Percentiles rank a stretch among this genome's conserved stretches.
These are phyloP conservation scores for Gentiana straminea DNA, from an alignment of 257 asterid genomes.

Conservation along the genomic window DNA sequence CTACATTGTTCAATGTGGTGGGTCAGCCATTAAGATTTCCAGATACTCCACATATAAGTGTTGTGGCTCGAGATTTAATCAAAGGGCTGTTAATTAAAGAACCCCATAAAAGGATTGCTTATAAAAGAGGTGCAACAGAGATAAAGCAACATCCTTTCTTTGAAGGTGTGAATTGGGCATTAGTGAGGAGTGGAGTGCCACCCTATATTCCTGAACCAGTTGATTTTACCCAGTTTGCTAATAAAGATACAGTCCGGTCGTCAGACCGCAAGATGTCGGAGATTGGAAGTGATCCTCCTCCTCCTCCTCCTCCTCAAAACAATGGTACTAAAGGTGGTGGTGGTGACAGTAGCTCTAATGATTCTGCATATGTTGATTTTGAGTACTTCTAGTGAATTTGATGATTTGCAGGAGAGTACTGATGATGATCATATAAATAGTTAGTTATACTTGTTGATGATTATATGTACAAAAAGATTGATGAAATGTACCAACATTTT, in stretches of 20 bases:
- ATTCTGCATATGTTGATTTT: conserved; percentile 25
- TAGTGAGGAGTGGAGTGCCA: conserved; percentile 24
- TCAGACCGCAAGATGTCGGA: conserved; percentile 27
- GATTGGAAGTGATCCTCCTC: conserved; percentile 8
- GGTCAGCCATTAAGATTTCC: conserved; percentile 35
- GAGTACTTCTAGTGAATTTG: conserved; percentile 24
- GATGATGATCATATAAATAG: too few relatives aligned
- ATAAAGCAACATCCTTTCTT: conserved; percentile 34
- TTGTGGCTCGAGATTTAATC: conserved; percentile 25
- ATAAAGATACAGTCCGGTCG: conserved; percentile 13
- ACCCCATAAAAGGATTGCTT: conserved; percentile 33
- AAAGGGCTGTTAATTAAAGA: conserved; percentile 32
- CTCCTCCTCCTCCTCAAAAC: too few relatives aligned
- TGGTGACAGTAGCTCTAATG: conserved; percentile 10
- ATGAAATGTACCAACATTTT: too few relatives aligned
- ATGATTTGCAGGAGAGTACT: too few relatives aligned
- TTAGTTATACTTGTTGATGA: too few relatives aligned
- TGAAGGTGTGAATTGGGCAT: conserved; percentile 37
- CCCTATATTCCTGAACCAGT: conserved; percentile 30
- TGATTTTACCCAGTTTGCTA: conserved; percentile 15
- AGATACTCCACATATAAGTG: conserved; percentile 23
- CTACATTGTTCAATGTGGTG: conserved; percentile 26
- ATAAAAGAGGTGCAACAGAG: conserved; percentile 36
- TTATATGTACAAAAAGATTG: too few relatives aligned
- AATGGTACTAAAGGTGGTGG: not conserved